Conservation (phyloP, 106 monocot genomes). For the Triglochin maritima region DNA sequence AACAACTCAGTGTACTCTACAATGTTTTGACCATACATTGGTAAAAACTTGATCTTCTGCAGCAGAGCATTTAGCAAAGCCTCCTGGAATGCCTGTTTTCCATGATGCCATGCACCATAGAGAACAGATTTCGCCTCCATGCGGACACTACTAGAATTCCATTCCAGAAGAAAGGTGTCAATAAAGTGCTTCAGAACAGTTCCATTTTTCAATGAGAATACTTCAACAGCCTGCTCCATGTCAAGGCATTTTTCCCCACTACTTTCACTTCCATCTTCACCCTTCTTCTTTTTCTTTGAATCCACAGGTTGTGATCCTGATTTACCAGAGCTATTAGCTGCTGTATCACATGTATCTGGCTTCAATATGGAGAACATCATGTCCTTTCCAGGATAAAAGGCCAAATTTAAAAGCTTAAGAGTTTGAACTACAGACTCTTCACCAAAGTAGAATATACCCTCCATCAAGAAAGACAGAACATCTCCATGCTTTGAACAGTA, state of each 20-base stretch:
- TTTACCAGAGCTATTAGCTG: conserved; percentile 29
- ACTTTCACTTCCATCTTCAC: conserved; percentile 68
- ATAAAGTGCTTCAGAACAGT: conserved; percentile 52
- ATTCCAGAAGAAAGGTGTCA: conserved; percentile 84
- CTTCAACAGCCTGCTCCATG: conserved; percentile 86
- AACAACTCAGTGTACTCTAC: conserved; percentile 79
- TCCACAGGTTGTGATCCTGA: conserved; percentile 37
- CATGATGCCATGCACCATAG: conserved; percentile 93
- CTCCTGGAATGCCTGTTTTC: conserved; percentile 52
- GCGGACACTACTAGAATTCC: conserved; percentile 84
- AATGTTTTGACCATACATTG: conserved; percentile 89
- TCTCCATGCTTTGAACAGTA: conserved; percentile 77
- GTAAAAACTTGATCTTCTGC: conserved; percentile 61
- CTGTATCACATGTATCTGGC: conserved; percentile 38
- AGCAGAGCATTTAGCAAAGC: conserved; percentile 45
- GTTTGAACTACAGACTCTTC: conserved; percentile 84
- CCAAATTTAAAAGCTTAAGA: conserved; percentile 86
- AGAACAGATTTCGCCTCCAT: conserved; percentile 79
- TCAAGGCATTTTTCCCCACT: conserved; percentile 64
- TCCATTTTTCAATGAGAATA: conserved; percentile 55
- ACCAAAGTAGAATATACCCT: conserved; percentile 60
- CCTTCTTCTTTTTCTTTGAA: conserved; percentile 84
- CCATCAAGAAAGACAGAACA: conserved; percentile 58
- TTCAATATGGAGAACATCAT: conserved; percentile 33
- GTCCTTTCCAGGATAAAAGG: conserved; percentile 85